Evolutionary conservation across 2,329 filamentous ascomycete species (phyloP), one percentile per base, ranked within the genome.

Genomic region (Nakataea oryzae): DNA sequence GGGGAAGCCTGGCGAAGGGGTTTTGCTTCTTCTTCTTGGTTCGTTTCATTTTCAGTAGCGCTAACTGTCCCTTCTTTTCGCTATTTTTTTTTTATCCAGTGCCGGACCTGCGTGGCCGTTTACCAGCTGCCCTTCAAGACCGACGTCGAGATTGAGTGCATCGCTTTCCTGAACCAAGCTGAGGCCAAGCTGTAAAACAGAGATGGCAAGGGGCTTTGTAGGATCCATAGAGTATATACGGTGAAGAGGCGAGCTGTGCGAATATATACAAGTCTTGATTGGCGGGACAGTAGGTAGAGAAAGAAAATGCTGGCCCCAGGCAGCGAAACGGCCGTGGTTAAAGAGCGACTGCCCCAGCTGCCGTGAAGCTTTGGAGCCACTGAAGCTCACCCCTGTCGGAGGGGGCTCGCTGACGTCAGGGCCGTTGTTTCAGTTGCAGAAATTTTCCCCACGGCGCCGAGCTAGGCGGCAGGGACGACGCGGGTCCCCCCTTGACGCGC

Each of bases 61-160:
- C n/a, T n/a, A n/a, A n/a, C n/a, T n/a, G n/a, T n/a, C n/a, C n/a
- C n/a, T n/a, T n/a, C n/a, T n/a, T n/a, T n/a, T n/a, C n/a, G n/a
- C n/a, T n/a, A n/a, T n/a, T 54, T 8, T n/a, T 17, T 26, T 2
- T 11, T 17, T 1, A 6, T 13, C 17, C 54, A 79, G 76, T 76
- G 74, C 58, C 74, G 87, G 63, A 88, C 84, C 60, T 92, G 88
- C 70, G 87, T 92, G 29, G 88, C 88, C 0, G 89, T 91, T 14
- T 85, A 89, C 73, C 81, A 88, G 70, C 75, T 92, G 67, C 89
- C 88, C 1, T 82, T 88, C 69, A 82, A 83, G 13, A 87, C 88
- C 3, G 83, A 87, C 63, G 84, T 92, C 11, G 89, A 91, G 78
- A 89, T 92, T 70, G 88, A 92, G 76, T 88, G 85, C 70, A 86